Base-by-base conservation (phyloP, 1,139 yeast species). In the Saccharomyces hybrid region DNA sequence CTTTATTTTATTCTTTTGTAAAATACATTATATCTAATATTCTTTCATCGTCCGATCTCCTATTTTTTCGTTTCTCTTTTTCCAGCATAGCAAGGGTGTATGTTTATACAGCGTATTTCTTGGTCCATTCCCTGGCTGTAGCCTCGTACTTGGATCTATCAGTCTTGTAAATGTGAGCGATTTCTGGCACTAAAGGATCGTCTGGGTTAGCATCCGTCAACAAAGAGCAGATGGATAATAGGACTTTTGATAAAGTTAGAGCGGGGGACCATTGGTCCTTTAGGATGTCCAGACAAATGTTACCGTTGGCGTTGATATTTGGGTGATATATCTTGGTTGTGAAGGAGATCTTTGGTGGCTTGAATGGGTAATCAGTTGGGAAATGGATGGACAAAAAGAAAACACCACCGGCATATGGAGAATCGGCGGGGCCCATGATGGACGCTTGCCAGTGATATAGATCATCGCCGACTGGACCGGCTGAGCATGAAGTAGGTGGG, bases 401-500 rank as follows among this genome's bases (percentile, higher is more conserved):
- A 47, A 89, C 96, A 64, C 96, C 96, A 62, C 95, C 95, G 52
- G 96, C 88, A 67, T 88, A 89, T 63, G 96, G 96, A 53, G 95
- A 85, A 74, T 89, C 96, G 62, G 93, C 80, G 51, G 96, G 96
- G 49, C 96, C 96, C 93, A 89, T 87, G 72, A 89, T 89, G 56
- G 96, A 88, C 50, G 96, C 96, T 75, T 89, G 96, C 96, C 96
- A 89, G 79, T 88, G 96, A 76, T 85, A 89, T 71, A 89, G 79
- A 71, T 89, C 96, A 68, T 93, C 98, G 55, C 97, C 97, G 52
- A 89, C 95, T 66, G 99, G 99, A 52, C 99, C 99, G 9, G 99
- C 99, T 46, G 98, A 90, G 75, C 99, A 95, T 51, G 97, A 90
- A 57, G 98, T 88, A 68, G 99, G 99, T 61, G 99, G 99, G 73